Base-by-base conservation (phyloP, 2,329 filamentous ascomycete genomes). In the Talaromyces albobiverticillius region DNA sequence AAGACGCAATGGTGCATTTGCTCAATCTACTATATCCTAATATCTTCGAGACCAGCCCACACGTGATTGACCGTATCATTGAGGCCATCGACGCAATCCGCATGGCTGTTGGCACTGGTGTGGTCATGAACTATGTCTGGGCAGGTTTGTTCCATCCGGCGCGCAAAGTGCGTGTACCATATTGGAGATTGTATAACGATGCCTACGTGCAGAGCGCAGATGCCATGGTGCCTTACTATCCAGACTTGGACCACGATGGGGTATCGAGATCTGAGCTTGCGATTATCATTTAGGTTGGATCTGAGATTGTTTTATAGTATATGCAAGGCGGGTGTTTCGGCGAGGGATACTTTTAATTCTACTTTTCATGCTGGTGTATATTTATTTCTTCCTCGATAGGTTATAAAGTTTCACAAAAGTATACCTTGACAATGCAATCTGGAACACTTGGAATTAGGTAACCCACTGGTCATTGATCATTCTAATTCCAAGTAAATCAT, bases 41-140 rank as follows among this genome's bases (percentile, higher is more conserved):
- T 72, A 82, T 99, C 53, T 99, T 97, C 73, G 94, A 99, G 74
- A 99, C 94, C 4, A 94, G 88, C 63, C 94, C 94, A 0, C 94
- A 99, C 81, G 94, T 99, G 65, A 99, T 99, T 64, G 94, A 99
- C 73, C 86, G 94, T 42, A 95, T 99, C 62, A 88, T 99, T 60
- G 95, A 99, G 72, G 94, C 95, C 48, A 95, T 99, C 61, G 94
- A 97, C 71, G 94, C 92, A 36, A 89, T 99, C 59, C 85, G 94
- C 46, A 90, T 96, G 79, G 91, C 93, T 0, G 88, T 97, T 42
- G 94, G 94, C 0, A 90, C 91, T 0, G 94, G 94, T 2, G 78
- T 95, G 20, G 90, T 96, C 32, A 88, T 99, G 82, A 99, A 99
- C 76, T 99, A 99, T 71, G 87, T 97, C 57, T 97, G 92, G 92